phyloP scores from a whole-genome alignment of 2,329 filamentous ascomycete genomes.

The Aspergillus sp. region DNA sequence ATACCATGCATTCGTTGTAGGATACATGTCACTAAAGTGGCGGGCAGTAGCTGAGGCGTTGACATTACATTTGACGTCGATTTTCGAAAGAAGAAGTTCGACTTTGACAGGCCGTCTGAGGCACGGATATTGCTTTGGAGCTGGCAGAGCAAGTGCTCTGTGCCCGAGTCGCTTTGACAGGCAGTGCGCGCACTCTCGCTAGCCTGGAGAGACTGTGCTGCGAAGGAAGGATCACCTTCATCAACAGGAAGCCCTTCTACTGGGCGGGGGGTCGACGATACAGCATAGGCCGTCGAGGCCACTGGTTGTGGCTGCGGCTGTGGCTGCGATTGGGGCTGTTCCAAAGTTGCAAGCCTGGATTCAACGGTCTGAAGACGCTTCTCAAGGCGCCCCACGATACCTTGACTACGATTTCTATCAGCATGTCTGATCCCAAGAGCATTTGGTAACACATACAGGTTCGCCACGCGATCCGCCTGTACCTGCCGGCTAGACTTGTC shows the following conservation, averaged over 20 bases:
- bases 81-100: neutral
- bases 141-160: neutral
- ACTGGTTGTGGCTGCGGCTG: neutral
- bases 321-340: neutral
- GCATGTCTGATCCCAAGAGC: neutral
- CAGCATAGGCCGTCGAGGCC: neutral
- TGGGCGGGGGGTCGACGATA: too few species aligned
- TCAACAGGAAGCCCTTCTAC: neutral
- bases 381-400: neutral
- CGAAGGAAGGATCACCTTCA: conserved; percentile 9
- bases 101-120: neutral
- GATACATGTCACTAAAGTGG: neutral
- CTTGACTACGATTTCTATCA: neutral
- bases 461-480: neutral
- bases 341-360: neutral
- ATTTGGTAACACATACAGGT: neutral
- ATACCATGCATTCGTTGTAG: neutral
- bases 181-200: neutral
- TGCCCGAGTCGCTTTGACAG: neutral
- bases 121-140: neutral
- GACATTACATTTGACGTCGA: neutral
- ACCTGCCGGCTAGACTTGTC: neutral
- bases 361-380: neutral
- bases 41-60: neutral
- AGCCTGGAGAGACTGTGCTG: conserved; percentile 5